Evolutionary conservation across 768 basidiomycete genomes (phyloP).

Genomic region (Boletus reticuloceps): DNA sequence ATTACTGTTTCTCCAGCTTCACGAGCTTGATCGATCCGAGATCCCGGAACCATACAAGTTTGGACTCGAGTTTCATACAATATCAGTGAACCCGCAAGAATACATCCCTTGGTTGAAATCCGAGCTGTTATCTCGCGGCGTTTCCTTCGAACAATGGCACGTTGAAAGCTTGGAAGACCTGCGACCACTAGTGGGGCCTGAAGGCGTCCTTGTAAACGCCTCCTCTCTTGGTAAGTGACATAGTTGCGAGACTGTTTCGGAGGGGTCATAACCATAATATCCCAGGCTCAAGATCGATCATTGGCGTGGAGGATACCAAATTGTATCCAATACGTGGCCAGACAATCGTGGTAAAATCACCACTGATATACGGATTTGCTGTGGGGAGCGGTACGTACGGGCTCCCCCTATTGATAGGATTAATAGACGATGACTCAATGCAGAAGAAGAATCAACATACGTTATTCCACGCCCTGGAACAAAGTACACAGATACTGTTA

Average conservation of each 20-base stretch:
- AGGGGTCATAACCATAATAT: not conserved
- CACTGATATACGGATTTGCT: slow-evolving; percentile 46
- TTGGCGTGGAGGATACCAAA: slow-evolving; percentile 76
- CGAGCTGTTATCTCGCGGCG: slow-evolving; percentile 37
- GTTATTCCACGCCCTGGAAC: slow-evolving; percentile 59
- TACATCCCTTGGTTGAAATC: slow-evolving; percentile 51
- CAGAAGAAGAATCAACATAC: slow-evolving; percentile 42
- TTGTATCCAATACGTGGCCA: slow-evolving; percentile 84
- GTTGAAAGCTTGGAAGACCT: slow-evolving; percentile 47
- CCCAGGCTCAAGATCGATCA: slow-evolving; percentile 64
- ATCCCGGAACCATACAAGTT: slow-evolving; percentile 33
- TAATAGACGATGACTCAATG: slow-evolving; percentile 11
- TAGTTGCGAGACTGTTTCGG: not conserved
- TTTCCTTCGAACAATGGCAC: slow-evolving; percentile 41
- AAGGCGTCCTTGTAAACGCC: slow-evolving; percentile 53
- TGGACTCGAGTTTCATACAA: slow-evolving; percentile 45
- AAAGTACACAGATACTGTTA: slow-evolving; percentile 40
- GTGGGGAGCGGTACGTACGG: slow-evolving; percentile 23
- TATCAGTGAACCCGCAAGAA: slow-evolving; percentile 47
- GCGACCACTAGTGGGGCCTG: slow-evolving; percentile 34
- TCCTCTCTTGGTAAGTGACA: slow-evolving; percentile 47
- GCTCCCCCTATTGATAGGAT: not conserved
- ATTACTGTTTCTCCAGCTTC: slow-evolving; percentile 27
- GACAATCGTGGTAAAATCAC: slow-evolving; percentile 72
- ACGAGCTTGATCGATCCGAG: slow-evolving; percentile 30